These are phyloP conservation scores for Hypoxylon trugodes DNA, from an alignment of 495 filamentous ascomycete species.

Conservation along the genomic window DNA sequence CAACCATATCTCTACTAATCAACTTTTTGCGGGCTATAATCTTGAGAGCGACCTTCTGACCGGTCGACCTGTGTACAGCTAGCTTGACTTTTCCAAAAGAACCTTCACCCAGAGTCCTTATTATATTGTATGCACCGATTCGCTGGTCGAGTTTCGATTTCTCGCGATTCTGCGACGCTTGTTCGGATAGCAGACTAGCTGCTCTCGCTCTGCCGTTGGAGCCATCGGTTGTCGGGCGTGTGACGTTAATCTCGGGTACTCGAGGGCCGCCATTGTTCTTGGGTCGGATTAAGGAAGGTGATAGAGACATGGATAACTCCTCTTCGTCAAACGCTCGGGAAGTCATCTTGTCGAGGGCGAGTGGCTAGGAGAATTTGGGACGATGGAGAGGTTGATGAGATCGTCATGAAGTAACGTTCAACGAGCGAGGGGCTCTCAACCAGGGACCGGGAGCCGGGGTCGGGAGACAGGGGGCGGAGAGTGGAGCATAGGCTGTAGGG, in stretches of 20 bases:
- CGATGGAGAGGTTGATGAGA: slow-evolving; percentile 37
- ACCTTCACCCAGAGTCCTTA: slow-evolving; percentile 92
- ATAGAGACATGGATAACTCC: slow-evolving; percentile 88
- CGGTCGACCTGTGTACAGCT: slow-evolving; percentile 86
- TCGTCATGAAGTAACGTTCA: slow-evolving; percentile 38
- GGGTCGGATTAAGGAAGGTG: slow-evolving; percentile 68
- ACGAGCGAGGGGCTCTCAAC: slow-evolving; percentile 37
- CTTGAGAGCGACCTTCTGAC: slow-evolving; percentile 94
- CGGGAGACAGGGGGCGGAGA: slow-evolving; percentile 20
- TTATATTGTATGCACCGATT: slow-evolving; percentile 87
- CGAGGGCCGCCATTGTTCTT: slow-evolving; percentile 46
- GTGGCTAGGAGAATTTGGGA: neutral
- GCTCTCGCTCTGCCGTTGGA: slow-evolving; percentile 48
- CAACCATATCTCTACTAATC: slow-evolving; percentile 95
- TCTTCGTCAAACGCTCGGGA: slow-evolving; percentile 77
- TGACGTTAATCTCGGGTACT: slow-evolving; percentile 45
- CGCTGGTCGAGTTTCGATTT: slow-evolving; percentile 72
- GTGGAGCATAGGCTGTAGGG: slow-evolving; percentile 19
- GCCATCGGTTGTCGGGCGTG: slow-evolving; percentile 48
- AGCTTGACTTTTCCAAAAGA: slow-evolving; percentile 99
- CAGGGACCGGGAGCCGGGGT: slow-evolving; percentile 21
- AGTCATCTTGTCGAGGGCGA: slow-evolving; percentile 57
- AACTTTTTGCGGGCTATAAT: slow-evolving; percentile 96
- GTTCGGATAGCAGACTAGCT: slow-evolving; percentile 42
- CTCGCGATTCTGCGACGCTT: slow-evolving; percentile 48